phyloP scores from a whole-genome alignment of 2,329 filamentous ascomycete genomes.

The Fusarium pseudograminearum region DNA sequence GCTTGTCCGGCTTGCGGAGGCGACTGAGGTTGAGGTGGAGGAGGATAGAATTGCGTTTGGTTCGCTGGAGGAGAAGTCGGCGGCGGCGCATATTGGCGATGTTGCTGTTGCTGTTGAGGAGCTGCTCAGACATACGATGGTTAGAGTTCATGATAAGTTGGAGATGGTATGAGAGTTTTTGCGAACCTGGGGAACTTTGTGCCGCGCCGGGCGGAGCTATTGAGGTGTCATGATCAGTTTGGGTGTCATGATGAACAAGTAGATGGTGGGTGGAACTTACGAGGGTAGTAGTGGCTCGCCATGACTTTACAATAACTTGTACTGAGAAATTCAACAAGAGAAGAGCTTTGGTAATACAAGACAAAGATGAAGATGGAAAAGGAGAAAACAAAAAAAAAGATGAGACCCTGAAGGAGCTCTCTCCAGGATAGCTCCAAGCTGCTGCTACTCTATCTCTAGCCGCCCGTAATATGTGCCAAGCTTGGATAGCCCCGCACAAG shows the following conservation, averaged over 20 bases:
- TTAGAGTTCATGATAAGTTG: conserved; percentile 16
- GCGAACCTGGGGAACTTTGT: conserved; percentile 48
- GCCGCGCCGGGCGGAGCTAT: conserved; percentile 58
- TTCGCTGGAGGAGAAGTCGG: conserved; percentile 62
- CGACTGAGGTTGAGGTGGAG: conserved; percentile 21
- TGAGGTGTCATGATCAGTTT: conserved; percentile 41
- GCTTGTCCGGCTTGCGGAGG: conserved; percentile 51
- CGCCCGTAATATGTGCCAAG: conserved; percentile 39
- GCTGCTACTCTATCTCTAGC: conserved; percentile 37
- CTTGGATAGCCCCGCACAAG: conserved; percentile 35
- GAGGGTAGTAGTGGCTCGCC: conserved; percentile 62
- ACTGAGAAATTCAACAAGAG: neutral
- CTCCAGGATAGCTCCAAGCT: conserved; percentile 20
- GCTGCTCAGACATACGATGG: conserved; percentile 27
- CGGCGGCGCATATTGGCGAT: conserved; percentile 60
- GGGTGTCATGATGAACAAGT: conserved; percentile 28
- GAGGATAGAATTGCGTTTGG: conserved; percentile 60
- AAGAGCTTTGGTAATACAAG: neutral
- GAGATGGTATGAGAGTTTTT: conserved; percentile 1
- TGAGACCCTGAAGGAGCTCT: conserved; percentile 15
- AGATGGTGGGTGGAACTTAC: conserved; percentile 50
- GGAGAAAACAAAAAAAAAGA: conserved; percentile 6
- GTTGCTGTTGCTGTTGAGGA: conserved; percentile 42
- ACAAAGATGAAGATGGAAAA: conserved; percentile 9
- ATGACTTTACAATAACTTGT: conserved; percentile 48